phyloP scores from a whole-genome alignment of 768 basidiomycete genomes.

The Suillus paluster region DNA sequence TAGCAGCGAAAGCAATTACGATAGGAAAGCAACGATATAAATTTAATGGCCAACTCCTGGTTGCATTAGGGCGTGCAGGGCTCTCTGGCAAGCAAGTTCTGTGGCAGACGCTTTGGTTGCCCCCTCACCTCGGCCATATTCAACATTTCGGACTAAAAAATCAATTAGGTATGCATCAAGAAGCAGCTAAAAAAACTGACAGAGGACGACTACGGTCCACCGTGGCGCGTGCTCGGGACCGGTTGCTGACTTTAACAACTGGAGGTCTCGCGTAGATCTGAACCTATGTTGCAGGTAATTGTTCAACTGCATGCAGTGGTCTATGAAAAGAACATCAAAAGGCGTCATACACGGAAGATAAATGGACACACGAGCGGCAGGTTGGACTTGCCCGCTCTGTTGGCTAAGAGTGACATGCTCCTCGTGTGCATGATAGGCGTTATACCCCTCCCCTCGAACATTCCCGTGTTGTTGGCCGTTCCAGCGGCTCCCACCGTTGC shows the following conservation, averaged over 20 bases:
- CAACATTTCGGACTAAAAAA: conserved; percentile 24
- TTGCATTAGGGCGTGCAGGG: neutral
- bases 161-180: neutral
- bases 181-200: neutral
- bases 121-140: conserved; percentile 27
- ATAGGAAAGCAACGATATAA: neutral
- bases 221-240: neutral
- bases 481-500: neutral
- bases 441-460: neutral
- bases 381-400: neutral
- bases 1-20: neutral
- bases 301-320: conserved; percentile 29
- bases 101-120: conserved; percentile 22
- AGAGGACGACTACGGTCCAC: conserved; percentile 1
- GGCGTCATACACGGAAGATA: neutral
- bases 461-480: neutral
- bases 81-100: conserved; percentile 23
- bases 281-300: conserved; percentile 25
- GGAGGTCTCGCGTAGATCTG: conserved; percentile 5
- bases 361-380: neutral
- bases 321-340: conserved; percentile 14
- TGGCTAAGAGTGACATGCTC: neutral
- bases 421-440: neutral
- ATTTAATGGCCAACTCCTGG: neutral
- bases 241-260: conserved; percentile 8